These are phyloP conservation scores for Fragaria iinumae DNA, from an alignment of 306 rosid species.

Conservation along the genomic window DNA sequence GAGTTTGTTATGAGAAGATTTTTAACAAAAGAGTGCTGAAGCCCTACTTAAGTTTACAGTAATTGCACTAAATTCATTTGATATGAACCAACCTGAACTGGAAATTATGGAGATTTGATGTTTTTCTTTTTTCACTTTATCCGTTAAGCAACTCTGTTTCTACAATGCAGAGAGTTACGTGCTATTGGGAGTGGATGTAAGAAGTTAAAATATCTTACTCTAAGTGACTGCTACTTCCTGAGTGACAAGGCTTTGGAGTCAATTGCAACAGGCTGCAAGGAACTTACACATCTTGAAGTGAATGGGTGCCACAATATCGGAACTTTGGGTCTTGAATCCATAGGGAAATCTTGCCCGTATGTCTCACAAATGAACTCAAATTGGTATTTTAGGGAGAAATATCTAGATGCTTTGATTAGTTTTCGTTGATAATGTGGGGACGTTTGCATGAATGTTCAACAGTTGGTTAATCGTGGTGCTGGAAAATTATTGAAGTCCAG, in stretches of 20 bases:
- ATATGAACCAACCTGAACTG: neutral
- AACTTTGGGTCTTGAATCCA: constrained; percentile 69
- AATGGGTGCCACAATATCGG: constrained; percentile 97
- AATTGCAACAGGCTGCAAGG: constrained; percentile 88
- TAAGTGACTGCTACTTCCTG: constrained; percentile 85
- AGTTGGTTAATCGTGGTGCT: neutral
- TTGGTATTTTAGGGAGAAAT: constrained; percentile 19
- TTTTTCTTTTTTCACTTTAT: neutral
- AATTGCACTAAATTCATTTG: neutral
- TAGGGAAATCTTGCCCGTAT: constrained; percentile 88
- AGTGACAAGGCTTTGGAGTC: constrained; percentile 90
- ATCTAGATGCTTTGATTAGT: constrained; percentile 6
- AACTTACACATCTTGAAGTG: constrained; percentile 86
- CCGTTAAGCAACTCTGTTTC: constrained; percentile 7
- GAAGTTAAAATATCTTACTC: constrained; percentile 80
- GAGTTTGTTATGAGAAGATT: no score
- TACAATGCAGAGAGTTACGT: constrained; percentile 61
- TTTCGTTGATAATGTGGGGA: neutral
- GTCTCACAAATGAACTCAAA: constrained; percentile 33
- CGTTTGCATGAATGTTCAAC: neutral
- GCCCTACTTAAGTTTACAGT: neutral
- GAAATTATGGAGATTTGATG: neutral
- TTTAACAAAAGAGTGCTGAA: neutral
- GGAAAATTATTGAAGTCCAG: constrained; percentile 1
- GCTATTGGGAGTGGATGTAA: constrained; percentile 82